Evolutionary conservation across 495 filamentous ascomycete genomes (phyloP), one percentile per base, ranked within the genome.

Genomic region (Articulospora tetracladia): DNA sequence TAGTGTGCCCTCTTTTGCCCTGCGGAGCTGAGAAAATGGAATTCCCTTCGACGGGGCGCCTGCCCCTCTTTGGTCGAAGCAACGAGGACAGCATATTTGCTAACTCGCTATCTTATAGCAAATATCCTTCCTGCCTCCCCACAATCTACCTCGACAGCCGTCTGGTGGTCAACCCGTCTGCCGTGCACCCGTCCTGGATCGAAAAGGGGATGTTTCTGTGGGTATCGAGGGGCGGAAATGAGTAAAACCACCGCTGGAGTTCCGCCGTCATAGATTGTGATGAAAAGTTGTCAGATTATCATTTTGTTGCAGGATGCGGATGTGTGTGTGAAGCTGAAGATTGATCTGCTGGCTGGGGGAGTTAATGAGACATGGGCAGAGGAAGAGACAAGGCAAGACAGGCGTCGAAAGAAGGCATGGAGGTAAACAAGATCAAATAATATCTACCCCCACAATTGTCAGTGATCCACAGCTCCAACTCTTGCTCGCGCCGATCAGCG

Each of bases 1-100:
- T 79, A 41, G 80, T 78, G 67, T 79, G 77, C 57, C 73, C 28
- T 41, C 25, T 24, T 25, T 36, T 27, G 22, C 69, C 53, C 8
- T 66, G 61, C 3, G 70, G 70, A 11, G 79, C 78, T 0, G 77
- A 77, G 68, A 79, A 84, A 1, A 75, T 73, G 8, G 78, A 80
- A 58, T 76, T 72, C 20, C 82, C 74, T 6, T 71, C 46, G 32
- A 62, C 71, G 50, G 65, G 68, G 53, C 61, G 71, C 26, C 63
- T 61, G 30, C 13, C 54, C 44, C 62, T 65, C 53, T 65, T 70
- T 12, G 68, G 64, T n/a, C 68, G 59, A 26, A 70, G 58, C 19
- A 72, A 52, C 20, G 63, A 69, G 3, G 68, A 69, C 19, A 72
- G 53, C 68, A 72, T 72, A 44, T n/a, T 32, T 36, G 54, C 15